phyloP scores from a whole-genome alignment of 2,329 filamentous ascomycete species.

The Paracorniculantispora psalliotae region DNA sequence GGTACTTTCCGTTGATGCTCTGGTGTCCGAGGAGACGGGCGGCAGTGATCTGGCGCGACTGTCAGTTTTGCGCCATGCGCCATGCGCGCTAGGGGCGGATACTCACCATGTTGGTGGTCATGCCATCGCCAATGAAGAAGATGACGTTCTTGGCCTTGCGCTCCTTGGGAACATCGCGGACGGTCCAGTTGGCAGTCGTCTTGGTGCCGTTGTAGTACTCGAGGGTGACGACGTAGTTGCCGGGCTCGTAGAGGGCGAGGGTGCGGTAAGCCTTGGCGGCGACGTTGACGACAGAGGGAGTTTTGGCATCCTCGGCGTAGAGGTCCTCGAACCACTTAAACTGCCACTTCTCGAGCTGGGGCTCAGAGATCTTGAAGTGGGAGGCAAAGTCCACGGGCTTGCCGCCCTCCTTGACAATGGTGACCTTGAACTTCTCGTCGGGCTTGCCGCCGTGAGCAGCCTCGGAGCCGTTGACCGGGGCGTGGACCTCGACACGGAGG shows the following conservation, averaged over 20 bases:
- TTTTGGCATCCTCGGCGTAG: constrained; percentile 67
- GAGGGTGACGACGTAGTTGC: constrained; percentile 71
- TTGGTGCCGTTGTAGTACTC: constrained; percentile 68
- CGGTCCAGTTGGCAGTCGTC: constrained; percentile 71
- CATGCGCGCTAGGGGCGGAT: background rate
- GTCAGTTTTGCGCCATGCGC: constrained; percentile 15
- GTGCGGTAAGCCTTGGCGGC: constrained; percentile 73
- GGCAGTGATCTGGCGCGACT: constrained; percentile 53
- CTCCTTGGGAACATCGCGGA: constrained; percentile 63
- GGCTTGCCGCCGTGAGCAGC: constrained; percentile 63
- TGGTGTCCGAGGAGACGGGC: constrained; percentile 78
- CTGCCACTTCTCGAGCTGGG: constrained; percentile 72
- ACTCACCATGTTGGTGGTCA: constrained; percentile 65
- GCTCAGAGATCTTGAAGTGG: constrained; percentile 67
- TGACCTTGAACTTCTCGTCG: constrained; percentile 71
- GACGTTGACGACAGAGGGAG: constrained; percentile 71
- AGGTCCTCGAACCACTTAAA: constrained; percentile 84
- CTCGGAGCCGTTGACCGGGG: constrained; percentile 75
- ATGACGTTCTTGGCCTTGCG: constrained; percentile 82
- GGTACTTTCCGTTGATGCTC: constrained; percentile 79
- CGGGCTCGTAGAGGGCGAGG: constrained; percentile 71
- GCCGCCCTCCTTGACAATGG: constrained; percentile 60
- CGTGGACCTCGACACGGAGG: constrained; percentile 76
- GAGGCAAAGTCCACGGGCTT: constrained; percentile 50
- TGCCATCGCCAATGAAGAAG: constrained; percentile 73